Conservation (phyloP, 2,329 filamentous ascomycete genomes). For the Calonectria fujianensis region DNA sequence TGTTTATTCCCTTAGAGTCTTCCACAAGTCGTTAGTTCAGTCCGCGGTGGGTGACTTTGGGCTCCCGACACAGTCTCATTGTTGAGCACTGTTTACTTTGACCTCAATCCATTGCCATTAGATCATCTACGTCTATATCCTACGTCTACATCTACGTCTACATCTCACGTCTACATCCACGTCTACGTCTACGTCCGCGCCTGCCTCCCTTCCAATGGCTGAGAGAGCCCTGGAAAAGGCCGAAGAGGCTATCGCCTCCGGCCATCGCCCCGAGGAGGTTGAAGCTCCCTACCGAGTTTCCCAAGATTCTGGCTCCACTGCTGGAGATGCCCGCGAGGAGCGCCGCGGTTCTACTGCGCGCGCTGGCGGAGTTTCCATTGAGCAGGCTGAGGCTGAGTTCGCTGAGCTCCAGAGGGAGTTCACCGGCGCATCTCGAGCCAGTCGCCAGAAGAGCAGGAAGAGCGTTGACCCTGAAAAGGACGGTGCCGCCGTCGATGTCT, state of each 20-base stretch:
- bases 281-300: slow-evolving; percentile 50
- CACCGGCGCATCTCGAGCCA: slow-evolving; percentile 73
- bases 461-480: slow-evolving; percentile 76
- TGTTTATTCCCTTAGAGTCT: slow-evolving; percentile 15
- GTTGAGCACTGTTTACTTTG: slow-evolving; percentile 42
- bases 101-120: slow-evolving; percentile 26
- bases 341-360: slow-evolving; percentile 46
- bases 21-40: slow-evolving; percentile 3
- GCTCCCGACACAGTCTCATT: slow-evolving; percentile 51
- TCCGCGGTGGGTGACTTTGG: slow-evolving; percentile 54
- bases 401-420: slow-evolving; percentile 79
- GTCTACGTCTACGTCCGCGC: not conserved
- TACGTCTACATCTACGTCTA: not conserved
- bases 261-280: slow-evolving; percentile 53
- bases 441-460: slow-evolving; percentile 57
- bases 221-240: slow-evolving; percentile 56
- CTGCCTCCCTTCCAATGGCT: slow-evolving; percentile 49
- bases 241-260: slow-evolving; percentile 56
- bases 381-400: slow-evolving; percentile 82
- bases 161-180: not conserved
- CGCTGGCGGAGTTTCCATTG: slow-evolving; percentile 75
- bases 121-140: not conserved
- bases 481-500: slow-evolving; percentile 58
- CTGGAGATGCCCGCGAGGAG: slow-evolving; percentile 48
- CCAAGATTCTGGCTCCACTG: slow-evolving; percentile 57